Base-by-base conservation (phyloP, 225 moss, liverwort and hornwort species). In the Takakia lepidozioides region DNA sequence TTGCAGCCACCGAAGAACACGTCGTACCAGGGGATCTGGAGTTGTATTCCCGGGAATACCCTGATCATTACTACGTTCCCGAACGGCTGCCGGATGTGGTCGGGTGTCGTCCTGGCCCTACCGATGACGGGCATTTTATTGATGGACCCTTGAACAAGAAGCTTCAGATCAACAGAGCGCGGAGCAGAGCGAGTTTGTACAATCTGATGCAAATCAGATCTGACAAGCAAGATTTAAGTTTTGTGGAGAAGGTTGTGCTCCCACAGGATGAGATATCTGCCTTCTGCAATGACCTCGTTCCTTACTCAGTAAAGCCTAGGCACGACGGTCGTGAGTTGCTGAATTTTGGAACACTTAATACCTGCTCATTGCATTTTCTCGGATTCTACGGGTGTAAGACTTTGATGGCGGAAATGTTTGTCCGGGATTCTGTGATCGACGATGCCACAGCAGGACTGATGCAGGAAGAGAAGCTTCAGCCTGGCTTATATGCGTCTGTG, bases 311-410 rank as follows among this genome's bases (percentile, higher is more conserved):
- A 3, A 61, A 52, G 21, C 16, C 27, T 8, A 51, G 28, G 0
- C 29, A 56, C 4, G 60, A 53, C 10, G 51, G 46, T 27, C 56
- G 52, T 1, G 28, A 32, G 24, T 43, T 17, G 1, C 36, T 75
- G 3, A 44, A 58, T 19, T 80, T 73, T 16, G 48, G 25, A 8
- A 18, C 16, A 1, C 53, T 86, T 10, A 63, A 86, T 16, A 43
- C 2, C 0, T 59, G 38, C 3, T 58, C 65, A 0, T 25, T 46
- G 48, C 60, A 27, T 3, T 25, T 55, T 7, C 27, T 75, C 5
- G 85, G 85, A 0, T 66, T 61, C 18, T 86, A 78, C 19, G 85
- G 85, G 21, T 56, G 67, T 8, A 86, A 78, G 27, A 34, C 35
- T 21, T 60, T 62, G 0, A 78, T 86, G 76, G 35, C 56, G 25